phyloP scores from a whole-genome alignment of 202 grass and related monocot species.

The Digitaria exilis region DNA sequence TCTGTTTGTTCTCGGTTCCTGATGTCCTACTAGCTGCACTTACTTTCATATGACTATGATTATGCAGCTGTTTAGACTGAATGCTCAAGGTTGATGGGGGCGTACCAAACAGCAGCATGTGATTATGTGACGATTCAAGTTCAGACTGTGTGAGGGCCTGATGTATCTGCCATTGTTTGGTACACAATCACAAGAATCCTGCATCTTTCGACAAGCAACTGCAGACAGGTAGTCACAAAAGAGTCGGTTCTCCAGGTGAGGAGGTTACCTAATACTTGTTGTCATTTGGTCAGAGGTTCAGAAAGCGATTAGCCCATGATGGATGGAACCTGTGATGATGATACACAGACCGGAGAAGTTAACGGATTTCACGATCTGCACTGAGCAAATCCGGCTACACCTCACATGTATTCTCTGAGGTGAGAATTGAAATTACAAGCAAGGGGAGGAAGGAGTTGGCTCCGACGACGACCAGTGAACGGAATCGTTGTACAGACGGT shows the following conservation, averaged over 20 bases:
- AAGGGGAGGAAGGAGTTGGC: neutral
- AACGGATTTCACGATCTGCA: constrained; percentile 6
- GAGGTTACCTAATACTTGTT: neutral
- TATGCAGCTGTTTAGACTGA: neutral
- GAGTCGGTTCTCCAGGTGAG: neutral
- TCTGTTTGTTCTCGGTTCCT: neutral
- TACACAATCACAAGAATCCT: neutral
- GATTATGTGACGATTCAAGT: neutral
- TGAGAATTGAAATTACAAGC: too few relatives aligned
- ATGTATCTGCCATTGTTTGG: constrained; percentile 22
- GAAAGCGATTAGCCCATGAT: neutral
- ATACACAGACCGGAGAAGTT: constrained; percentile 11
- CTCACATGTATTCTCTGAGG: neutral
- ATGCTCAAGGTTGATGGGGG: neutral
- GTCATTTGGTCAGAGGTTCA: neutral
- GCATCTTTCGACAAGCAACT: neutral
- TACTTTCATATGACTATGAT: neutral
- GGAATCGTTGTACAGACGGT: neutral
- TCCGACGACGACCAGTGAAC: neutral
- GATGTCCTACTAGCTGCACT: neutral
- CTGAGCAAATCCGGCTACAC: neutral
- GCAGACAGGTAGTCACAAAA: neutral
- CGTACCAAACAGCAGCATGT: neutral
- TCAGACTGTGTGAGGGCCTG: constrained; percentile 4
- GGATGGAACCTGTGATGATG: neutral